phyloP scores from a whole-genome alignment of 148 eudicot species.

The Diospyros lotus region DNA sequence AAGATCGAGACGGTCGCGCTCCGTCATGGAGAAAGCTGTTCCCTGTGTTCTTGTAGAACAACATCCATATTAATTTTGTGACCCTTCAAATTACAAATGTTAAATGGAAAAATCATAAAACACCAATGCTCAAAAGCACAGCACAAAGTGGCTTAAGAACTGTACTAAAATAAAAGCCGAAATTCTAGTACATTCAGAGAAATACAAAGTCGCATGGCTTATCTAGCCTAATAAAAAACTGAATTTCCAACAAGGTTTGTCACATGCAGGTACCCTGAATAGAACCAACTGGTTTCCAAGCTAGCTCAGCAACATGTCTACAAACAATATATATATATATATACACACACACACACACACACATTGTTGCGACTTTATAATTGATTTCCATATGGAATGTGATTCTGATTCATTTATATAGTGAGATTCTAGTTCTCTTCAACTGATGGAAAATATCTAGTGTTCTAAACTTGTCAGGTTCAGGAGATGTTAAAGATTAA shows the following conservation, averaged over 20 bases:
- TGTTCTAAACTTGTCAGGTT: too few relatives aligned
- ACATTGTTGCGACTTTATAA: too few relatives aligned
- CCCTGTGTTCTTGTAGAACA: constrained; percentile 48
- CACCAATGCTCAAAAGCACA: not conserved
- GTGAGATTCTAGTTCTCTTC: too few relatives aligned
- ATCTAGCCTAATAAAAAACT: not conserved
- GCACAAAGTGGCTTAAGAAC: not conserved
- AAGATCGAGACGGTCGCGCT: constrained; percentile 95
- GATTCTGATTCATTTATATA: too few relatives aligned
- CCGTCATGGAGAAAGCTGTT: constrained; percentile 95
- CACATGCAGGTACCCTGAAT: not conserved
- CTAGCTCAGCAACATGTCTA: too few relatives aligned
- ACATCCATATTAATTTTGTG: constrained; percentile 3
- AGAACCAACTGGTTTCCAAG: not conserved
- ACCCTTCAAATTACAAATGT: not conserved
- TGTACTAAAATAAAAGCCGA: not conserved
- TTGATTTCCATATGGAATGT: too few relatives aligned
- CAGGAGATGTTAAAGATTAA: too few relatives aligned
- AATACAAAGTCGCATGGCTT: not conserved
- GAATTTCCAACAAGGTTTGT: not conserved
- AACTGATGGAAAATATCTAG: too few relatives aligned
- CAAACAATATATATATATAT: too few relatives aligned
- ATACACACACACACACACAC: too few relatives aligned
- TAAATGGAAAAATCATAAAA: not conserved
- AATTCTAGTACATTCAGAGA: not conserved